These are phyloP conservation scores for Plenodomus tracheiphilus DNA, from an alignment of 2,329 filamentous ascomycete species.

Conservation along the genomic window DNA sequence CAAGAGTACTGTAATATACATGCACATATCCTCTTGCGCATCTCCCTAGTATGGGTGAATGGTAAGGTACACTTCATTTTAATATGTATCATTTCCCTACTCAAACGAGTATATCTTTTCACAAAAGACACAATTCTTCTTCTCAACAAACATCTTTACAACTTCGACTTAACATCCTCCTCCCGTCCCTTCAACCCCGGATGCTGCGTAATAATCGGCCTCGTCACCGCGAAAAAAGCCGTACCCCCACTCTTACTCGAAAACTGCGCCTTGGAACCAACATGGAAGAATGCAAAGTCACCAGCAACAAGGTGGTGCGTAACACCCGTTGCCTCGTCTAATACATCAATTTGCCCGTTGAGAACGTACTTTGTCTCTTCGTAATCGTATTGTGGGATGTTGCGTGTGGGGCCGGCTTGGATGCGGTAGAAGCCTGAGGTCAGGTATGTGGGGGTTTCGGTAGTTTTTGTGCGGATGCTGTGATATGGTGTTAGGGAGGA, in stretches of 20 bases:
- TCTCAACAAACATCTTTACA: no score
- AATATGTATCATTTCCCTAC: no score
- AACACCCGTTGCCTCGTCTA: slow-evolving; percentile 30
- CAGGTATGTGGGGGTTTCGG: slow-evolving; percentile 23
- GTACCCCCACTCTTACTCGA: slow-evolving; percentile 24
- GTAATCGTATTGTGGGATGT: slow-evolving; percentile 25
- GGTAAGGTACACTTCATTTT: no score
- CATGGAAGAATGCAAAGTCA: slow-evolving; percentile 32
- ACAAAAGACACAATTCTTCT: no score
- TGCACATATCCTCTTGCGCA: no score
- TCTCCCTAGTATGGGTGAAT: no score
- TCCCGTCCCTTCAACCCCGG: slow-evolving; percentile 23
- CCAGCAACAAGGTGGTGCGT: slow-evolving; percentile 29
- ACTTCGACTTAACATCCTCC: slow-evolving; percentile 17
- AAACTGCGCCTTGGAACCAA: slow-evolving; percentile 27
- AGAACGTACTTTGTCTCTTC: slow-evolving; percentile 33
- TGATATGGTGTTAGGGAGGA: no score
- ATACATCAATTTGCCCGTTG: slow-evolving; percentile 27
- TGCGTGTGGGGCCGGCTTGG: slow-evolving; percentile 21
- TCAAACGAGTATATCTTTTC: no score
- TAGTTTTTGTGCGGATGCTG: slow-evolving; percentile 25
- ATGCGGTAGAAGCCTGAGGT: slow-evolving; percentile 34
- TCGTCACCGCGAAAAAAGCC: slow-evolving; percentile 29
- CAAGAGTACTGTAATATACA: no score
- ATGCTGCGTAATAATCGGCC: slow-evolving; percentile 23